A percentile compares a stretch with the other conserved stretches of the same genome.
phyloP scores from a whole-genome alignment of 331 rosid genomes.

The Telfairia occidentalis region DNA sequence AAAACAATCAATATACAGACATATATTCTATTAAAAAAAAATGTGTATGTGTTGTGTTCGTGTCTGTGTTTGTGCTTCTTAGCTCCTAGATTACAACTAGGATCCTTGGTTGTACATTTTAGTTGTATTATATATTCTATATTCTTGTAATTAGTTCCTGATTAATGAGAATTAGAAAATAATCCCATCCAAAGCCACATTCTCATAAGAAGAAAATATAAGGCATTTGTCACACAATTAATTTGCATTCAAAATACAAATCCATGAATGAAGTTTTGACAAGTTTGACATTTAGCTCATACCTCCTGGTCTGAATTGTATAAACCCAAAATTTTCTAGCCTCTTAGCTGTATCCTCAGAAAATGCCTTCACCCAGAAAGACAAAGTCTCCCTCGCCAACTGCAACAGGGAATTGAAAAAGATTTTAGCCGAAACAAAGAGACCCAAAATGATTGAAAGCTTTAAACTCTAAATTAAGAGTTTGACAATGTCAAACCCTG shows the following conservation, averaged over 20 bases:
- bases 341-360: slow-evolving; percentile 98
- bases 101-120: no score
- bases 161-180: no score
- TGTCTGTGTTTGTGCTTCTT: no score
- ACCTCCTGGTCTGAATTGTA: slow-evolving; percentile 99
- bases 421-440: slow-evolving; percentile 6
- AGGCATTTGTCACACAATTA: neutral
- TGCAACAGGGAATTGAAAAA: slow-evolving; percentile 19
- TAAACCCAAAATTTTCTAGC: slow-evolving; percentile 95
- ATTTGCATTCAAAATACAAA: neutral
- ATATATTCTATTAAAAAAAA: no score
- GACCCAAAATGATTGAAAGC: neutral
- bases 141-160: no score
- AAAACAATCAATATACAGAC: no score
- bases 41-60: no score
- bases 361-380: slow-evolving; percentile 99
- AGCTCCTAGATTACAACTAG: no score
- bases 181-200: no score
- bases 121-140: no score
- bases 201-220: neutral
- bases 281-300: slow-evolving; percentile 13
- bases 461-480: neutral
- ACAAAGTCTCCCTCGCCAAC: slow-evolving; percentile 95
- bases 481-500: neutral
- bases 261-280: neutral